These are phyloP conservation scores for Fusarium lyarnte DNA, from an alignment of 2,329 filamentous ascomycete species.

Conservation along the genomic window DNA sequence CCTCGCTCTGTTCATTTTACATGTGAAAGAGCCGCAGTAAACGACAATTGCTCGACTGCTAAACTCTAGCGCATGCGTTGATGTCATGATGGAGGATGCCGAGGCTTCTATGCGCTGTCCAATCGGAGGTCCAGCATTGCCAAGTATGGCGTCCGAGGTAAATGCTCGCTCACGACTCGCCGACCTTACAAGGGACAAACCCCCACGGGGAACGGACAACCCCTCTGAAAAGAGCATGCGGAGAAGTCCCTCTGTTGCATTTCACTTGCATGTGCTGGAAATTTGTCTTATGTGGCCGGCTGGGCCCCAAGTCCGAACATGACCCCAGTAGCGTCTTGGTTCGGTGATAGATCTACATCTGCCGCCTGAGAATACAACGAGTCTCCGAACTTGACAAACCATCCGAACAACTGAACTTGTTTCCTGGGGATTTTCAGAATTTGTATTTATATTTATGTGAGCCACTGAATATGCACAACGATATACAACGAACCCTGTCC, in stretches of 20 bases:
- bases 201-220: slow-evolving; percentile 8
- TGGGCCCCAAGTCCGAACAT: not conserved
- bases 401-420: not conserved
- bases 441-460: not conserved
- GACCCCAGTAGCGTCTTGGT: not conserved
- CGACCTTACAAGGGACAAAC: not conserved
- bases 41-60: not conserved
- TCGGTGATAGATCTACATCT: not conserved
- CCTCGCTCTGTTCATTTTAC: slow-evolving; percentile 23
- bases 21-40: slow-evolving; percentile 35
- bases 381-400: not conserved
- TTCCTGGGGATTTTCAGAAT: not conserved
- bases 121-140: slow-evolving; percentile 40
- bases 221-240: slow-evolving; percentile 23
- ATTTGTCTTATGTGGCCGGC: not conserved
- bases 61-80: slow-evolving; percentile 24
- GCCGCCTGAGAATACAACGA: not conserved
- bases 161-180: slow-evolving; percentile 19
- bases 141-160: slow-evolving; percentile 32
- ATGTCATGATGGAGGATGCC: slow-evolving; percentile 44
- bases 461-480: not conserved
- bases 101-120: slow-evolving; percentile 28
- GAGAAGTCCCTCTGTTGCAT: slow-evolving; percentile 1
- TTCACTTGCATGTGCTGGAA: slow-evolving; percentile 9
- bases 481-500: not conserved